Base-by-base conservation (phyloP, 495 filamentous ascomycete genomes). In the Sporormia fimetaria region DNA sequence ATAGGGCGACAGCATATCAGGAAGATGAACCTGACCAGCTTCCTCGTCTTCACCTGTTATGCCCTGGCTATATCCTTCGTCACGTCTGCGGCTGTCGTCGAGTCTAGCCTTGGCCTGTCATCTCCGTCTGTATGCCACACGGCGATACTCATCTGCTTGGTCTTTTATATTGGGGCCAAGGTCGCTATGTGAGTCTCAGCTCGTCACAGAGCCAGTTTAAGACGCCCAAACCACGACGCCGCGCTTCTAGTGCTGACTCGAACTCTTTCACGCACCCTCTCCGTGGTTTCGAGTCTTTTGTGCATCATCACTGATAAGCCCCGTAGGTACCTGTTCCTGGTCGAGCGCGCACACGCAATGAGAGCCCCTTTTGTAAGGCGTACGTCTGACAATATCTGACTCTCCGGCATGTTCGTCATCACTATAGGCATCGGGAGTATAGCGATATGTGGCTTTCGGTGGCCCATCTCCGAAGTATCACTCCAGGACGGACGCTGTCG, bases 321-420 rank as follows among this genome's bases (percentile, higher is more conserved):
- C 2, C 3, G n/a, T n/a, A 48, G 44, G 48, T 60, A 64, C 20
- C 30, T 64, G 20, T 63, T 65, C 43, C 51, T 65, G 5, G 55
- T 59, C 11, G 62, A 65, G 29, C 55, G 60, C 17, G 47, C 54
- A 7, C 56, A 65, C 44, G 51, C 47, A 11, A 27, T 63, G 21
- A 56, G 60, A 17, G 43, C 40, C 3, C 41, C 42, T 2, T 49
- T 39, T 9, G 21, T 51, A 6, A 5, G 25, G 1, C 43, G 60
- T 12, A 17, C 33, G 16, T 24, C 42, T 11, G 60, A 63, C 33
- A 46, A 44, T 42, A 37, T 61, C 27, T 63, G 54, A 49, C 34
- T 56, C 12, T 1, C 30, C 15, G 44, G 54, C 29, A 60, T 62
- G 41, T 22, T 47, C 15, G 25, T 55, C 21, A 40, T 64, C n/a